Conservation (phyloP, 2,329 filamentous ascomycete species). For the Aspergillus awamori region DNA sequence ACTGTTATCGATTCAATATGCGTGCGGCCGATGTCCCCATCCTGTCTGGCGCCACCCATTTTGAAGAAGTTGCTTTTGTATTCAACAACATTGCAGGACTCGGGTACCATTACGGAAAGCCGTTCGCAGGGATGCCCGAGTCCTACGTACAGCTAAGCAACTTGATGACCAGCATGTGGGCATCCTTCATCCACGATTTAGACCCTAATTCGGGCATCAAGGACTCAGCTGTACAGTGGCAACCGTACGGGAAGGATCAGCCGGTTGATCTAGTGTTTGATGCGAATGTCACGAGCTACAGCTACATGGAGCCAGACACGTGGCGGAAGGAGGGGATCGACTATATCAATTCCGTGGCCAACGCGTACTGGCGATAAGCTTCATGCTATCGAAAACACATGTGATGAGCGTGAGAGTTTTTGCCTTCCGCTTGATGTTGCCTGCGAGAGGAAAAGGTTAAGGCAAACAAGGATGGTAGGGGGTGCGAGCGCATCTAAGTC, state of each 20-base stretch:
- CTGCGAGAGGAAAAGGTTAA: not conserved
- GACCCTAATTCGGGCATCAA: conserved; percentile 47
- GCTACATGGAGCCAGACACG: conserved; percentile 49
- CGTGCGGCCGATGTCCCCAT: conserved; percentile 47
- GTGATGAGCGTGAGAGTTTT: not conserved
- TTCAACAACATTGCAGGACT: conserved; percentile 56
- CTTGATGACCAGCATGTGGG: conserved; percentile 57
- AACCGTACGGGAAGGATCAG: conserved; percentile 44
- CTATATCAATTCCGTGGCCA: conserved; percentile 34
- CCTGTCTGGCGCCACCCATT: conserved; percentile 55
- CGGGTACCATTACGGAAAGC: conserved; percentile 47
- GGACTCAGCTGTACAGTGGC: conserved; percentile 42
- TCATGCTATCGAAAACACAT: not conserved
- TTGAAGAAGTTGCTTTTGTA: conserved; percentile 59
- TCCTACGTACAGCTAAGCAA: conserved; percentile 49
- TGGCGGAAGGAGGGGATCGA: conserved; percentile 44
- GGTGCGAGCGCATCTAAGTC: not conserved
- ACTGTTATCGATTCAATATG: conserved; percentile 66
- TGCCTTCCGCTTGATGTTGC: not conserved
- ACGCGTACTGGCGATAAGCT: conserved; percentile 28
- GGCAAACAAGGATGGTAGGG: not conserved
- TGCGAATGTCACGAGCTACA: conserved; percentile 49
- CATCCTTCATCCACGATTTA: conserved; percentile 51
- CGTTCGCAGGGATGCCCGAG: conserved; percentile 45
- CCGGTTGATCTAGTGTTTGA: conserved; percentile 56